phyloP scores from a whole-genome alignment of 176 grass and related monocot genomes.

The Thinopyrum elongatum region DNA sequence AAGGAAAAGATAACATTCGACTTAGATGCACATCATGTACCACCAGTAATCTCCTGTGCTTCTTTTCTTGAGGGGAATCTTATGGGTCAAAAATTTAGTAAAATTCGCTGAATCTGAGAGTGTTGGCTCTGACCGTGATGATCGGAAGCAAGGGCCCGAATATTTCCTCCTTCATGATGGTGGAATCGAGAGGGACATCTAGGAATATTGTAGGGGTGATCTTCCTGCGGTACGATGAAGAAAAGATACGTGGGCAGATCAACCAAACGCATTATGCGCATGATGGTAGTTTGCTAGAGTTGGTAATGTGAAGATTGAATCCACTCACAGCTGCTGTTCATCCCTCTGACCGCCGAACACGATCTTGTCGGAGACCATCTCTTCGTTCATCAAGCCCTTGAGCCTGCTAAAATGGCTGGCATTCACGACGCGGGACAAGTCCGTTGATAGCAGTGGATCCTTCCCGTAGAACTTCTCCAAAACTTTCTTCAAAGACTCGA shows the following conservation, averaged over 20 bases:
- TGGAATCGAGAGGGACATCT: slow-evolving; percentile 56
- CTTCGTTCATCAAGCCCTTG: slow-evolving; percentile 54
- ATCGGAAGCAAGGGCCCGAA: slow-evolving; percentile 83
- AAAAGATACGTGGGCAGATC: not conserved
- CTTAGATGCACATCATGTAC: not conserved
- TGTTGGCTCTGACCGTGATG: slow-evolving; percentile 46
- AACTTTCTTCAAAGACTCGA: slow-evolving; percentile 49
- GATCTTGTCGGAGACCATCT: slow-evolving; percentile 53
- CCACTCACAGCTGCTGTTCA: slow-evolving; percentile 57
- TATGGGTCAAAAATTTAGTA: not conserved
- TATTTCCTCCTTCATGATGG: slow-evolving; percentile 82
- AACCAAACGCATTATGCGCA: not conserved
- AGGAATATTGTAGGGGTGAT: slow-evolving; percentile 65
- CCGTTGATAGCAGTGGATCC: slow-evolving; percentile 48
- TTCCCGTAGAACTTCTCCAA: slow-evolving; percentile 77
- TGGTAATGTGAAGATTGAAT: not conserved
- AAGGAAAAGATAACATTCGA: not conserved
- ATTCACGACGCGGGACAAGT: slow-evolving; percentile 71
- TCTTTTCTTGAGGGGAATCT: not conserved
- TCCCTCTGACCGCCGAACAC: slow-evolving; percentile 62
- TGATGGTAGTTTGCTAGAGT: not conserved
- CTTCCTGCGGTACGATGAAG: slow-evolving; percentile 38
- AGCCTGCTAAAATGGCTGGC: slow-evolving; percentile 61
- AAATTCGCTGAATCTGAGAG: not conserved
- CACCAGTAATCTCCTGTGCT: not conserved